Base-by-base conservation (phyloP, 2,329 filamentous ascomycete genomes). In the Phyllosticta citriasiana region DNA sequence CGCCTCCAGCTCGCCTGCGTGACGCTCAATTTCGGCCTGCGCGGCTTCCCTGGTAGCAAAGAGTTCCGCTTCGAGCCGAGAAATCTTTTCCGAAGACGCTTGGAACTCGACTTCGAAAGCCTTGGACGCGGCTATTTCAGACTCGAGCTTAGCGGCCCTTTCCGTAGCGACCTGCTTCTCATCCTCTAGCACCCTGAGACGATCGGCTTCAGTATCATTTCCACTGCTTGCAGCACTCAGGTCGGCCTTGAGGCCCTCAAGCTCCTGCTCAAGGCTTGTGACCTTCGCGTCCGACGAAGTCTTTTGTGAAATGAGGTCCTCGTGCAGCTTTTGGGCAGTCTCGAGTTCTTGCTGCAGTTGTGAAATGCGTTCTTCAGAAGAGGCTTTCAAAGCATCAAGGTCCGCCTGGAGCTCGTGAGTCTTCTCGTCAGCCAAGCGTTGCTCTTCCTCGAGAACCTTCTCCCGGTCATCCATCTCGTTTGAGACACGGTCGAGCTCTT, bases 401-500 rank as follows among this genome's bases (percentile, higher is more conserved):
- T 57, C 59, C 8, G 33, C 50, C 27, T 61, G 54, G 24, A 61
- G 59, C n/a, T 53, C 47, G 19, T 40, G 47, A 22, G 59, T 57
- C 55, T 57, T 61, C 24, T 57, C 59, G 14, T 27, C 22, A 16
- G 59, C 54, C n/a, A 61, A 8, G 35, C 52, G 60, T 30, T 62
- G 57, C 52, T 62, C 56, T n/a, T 62, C 60, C 19, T 62, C 60
- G n/a, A 55, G 51, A 8, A 24, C 24, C 33, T 55, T 51, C 33
- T 62, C 60, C 12, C 56, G 55, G 51, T 62, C 51, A 2, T 62
- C 60, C n/a, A 62, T 50, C 19, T 57, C 60, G 7, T 25, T 9
- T 3, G 60, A 55, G n/a, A 53, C 60, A 16, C 60, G 60, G 4
- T 62, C 60, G 5, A 62, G 52, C 40, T 62, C 60, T 16, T 54